Conservation (phyloP, 2,329 filamentous ascomycete species). For the Alternaria consortialis region DNA sequence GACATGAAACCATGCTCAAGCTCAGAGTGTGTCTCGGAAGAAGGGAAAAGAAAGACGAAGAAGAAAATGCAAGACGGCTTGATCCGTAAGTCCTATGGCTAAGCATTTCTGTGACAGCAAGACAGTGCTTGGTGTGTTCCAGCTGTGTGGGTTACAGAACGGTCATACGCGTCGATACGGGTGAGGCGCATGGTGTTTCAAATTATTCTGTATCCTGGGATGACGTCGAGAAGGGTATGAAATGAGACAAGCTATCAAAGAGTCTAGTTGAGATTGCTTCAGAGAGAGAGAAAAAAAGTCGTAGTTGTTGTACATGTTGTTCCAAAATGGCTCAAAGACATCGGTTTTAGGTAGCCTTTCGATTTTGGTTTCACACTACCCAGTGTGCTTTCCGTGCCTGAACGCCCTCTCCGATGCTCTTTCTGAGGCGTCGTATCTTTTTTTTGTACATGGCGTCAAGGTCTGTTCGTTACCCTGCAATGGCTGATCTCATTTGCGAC, state of each 20-base stretch:
- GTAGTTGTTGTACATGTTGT: constrained; percentile 8
- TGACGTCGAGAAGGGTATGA: neutral
- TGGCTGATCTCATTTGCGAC: neutral
- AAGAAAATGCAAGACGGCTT: neutral
- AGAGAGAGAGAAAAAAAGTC: neutral
- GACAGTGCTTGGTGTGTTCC: constrained; percentile 5
- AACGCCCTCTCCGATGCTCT: constrained; percentile 5
- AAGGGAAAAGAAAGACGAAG: neutral
- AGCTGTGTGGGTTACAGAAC: constrained; percentile 2
- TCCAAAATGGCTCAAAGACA: neutral
- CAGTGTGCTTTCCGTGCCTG: constrained; percentile 6
- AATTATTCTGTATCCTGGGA: neutral
- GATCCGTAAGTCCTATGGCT: neutral
- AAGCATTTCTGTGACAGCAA: constrained; percentile 8
- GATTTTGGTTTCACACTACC: neutral
- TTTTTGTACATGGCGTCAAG: constrained; percentile 9
- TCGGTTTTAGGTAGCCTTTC: neutral
- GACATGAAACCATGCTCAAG: neutral
- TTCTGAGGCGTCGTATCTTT: neutral
- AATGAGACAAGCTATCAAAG: neutral
- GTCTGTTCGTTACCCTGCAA: neutral
- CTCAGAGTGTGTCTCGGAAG: neutral
- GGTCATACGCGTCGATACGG: neutral
- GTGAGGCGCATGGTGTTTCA: constrained; percentile 4
- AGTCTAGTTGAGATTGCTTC: neutral